Conservation (phyloP, 345 rosid species). For the Kandelia obovata region DNA sequence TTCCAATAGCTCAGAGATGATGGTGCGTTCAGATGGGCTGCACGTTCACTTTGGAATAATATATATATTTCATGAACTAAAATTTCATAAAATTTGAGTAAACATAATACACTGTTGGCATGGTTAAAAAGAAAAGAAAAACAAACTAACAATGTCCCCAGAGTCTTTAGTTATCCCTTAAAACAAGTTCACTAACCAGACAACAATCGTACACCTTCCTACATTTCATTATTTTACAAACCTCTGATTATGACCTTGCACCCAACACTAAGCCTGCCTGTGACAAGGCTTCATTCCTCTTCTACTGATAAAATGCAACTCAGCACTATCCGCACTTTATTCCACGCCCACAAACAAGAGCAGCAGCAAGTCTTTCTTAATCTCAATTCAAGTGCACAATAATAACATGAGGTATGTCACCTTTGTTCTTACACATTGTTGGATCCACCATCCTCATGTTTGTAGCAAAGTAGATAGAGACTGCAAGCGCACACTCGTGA, state of each 20-base stretch:
- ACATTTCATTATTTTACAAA: constrained; percentile 15
- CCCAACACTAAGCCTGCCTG: neutral
- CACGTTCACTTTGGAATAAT: too few species aligned
- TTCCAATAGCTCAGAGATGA: too few species aligned
- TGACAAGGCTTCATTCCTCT: neutral
- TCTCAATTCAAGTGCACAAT: constrained; percentile 4
- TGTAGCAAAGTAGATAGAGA: constrained; percentile 13
- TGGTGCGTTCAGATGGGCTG: too few species aligned
- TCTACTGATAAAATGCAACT: constrained; percentile 1
- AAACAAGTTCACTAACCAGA: constrained; percentile 1
- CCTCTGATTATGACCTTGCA: neutral
- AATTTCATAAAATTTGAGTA: too few species aligned
- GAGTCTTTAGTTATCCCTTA: neutral
- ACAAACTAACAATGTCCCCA: neutral
- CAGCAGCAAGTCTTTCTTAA: neutral
- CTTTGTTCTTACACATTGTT: constrained; percentile 18
- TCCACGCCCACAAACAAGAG: constrained; percentile 12
- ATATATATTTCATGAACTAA: too few species aligned
- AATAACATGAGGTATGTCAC: constrained; percentile 12
- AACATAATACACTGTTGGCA: too few species aligned
- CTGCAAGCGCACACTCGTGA: constrained; percentile 9
- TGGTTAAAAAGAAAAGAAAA: too few species aligned
- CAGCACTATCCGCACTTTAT: constrained; percentile 13
- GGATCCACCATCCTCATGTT: constrained; percentile 13
- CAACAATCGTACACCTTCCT: neutral